Conservation (phyloP, 805 yeast genomes). For the Ogataea ramenticola region DNA sequence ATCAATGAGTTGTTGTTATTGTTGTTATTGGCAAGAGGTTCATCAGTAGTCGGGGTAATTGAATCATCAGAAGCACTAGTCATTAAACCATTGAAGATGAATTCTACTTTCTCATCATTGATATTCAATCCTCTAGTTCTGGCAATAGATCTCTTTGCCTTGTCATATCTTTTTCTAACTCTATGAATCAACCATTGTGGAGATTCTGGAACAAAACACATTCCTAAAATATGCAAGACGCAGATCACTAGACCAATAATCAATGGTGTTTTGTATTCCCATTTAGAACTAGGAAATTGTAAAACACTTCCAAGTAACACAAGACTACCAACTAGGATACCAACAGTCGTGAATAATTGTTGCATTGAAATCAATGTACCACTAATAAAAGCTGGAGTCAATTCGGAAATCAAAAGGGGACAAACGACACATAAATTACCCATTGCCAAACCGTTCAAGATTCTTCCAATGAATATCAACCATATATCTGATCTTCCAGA, state of each 20-base stretch:
- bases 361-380: slow-evolving; percentile 25
- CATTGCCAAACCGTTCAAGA: slow-evolving; percentile 23
- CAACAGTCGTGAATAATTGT: slow-evolving; percentile 27
- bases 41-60: too few relatives aligned
- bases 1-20: slow-evolving; percentile 4
- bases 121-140: slow-evolving; percentile 6
- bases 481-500: neutral
- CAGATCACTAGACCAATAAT: slow-evolving; percentile 13
- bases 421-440: slow-evolving; percentile 26
- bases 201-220: slow-evolving; percentile 27
- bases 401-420: slow-evolving; percentile 30
- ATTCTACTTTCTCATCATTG: neutral
- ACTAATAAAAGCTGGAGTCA: slow-evolving; percentile 22
- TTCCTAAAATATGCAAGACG: slow-evolving; percentile 6
- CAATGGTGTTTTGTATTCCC: slow-evolving; percentile 19
- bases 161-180: neutral
- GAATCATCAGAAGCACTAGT: neutral
- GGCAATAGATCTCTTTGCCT: slow-evolving; percentile 15
- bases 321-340: slow-evolving; percentile 25
- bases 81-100: neutral
- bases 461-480: slow-evolving; percentile 19
- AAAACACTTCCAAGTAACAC: slow-evolving; percentile 13
- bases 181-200: slow-evolving; percentile 22
- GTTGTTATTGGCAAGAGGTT: too few relatives aligned
- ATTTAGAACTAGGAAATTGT: slow-evolving; percentile 1